Base-by-base conservation (phyloP, 768 basidiomycete genomes). In the Zangia roseola region DNA sequence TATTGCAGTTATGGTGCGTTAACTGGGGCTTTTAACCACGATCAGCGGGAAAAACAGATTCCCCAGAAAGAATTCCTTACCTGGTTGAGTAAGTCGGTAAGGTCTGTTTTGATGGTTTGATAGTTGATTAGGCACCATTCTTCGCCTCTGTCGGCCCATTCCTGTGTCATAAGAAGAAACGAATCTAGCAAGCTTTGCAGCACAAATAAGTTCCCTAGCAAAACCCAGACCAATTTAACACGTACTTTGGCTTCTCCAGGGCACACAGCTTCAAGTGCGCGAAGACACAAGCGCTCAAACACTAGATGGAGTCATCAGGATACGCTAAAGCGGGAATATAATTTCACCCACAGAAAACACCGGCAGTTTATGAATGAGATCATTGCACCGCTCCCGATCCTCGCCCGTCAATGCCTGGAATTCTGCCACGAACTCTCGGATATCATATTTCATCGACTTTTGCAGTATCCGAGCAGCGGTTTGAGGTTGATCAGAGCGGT, bases 91-190 rank as follows among this genome's bases (percentile, higher is more conserved):
- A 68, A 37, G 16, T 5, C 10, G 1, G 35, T 23, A 10, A 65
- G 54, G 16, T 40, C 36, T 1, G 50, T 28, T 35, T 61, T 59
- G 12, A 66, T 54, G 10, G 37, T 36, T 10, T 47, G 52, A 20
- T 63, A 58, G 42, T 66, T 50, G 36, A 56, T 17, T 1, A 65
- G 35, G 37, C 63, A 66, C 64, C 63, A 65, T 30, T 53, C 54
- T 6, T 58, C 58, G 17, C 40, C 34, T 25, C 43, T 50, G 20
- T 56, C 34, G 25, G 45, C 51, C 63, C 63, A 66, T 16, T 57
- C 56, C 24, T 47, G 49, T 30, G 52, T 47, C 50, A 34, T 39
- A 23, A 28, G 30, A 14, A 54, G 40, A 23, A 65, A 55, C 21
- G 52, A 49, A 25, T 54, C 45, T 4, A 55, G 30, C 49, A 61